phyloP scores from a whole-genome alignment of 208 protist species.

The Novymonas esmeraldas region DNA sequence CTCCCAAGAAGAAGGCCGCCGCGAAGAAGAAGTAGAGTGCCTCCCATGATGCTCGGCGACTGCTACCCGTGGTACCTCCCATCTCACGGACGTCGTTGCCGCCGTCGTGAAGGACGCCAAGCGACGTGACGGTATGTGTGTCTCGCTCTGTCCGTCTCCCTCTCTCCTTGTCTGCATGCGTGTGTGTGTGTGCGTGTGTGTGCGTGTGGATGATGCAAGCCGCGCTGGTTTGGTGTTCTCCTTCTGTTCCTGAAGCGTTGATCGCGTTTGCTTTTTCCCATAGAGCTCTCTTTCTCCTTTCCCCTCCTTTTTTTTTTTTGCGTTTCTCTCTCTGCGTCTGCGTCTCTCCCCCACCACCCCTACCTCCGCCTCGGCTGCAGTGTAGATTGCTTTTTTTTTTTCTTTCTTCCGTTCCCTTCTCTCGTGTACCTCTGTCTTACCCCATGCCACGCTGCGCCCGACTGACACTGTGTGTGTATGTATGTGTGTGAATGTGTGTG shows the following conservation, averaged over 20 bases:
- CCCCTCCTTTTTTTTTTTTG: conserved; percentile 7
- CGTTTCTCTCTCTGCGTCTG: too few relatives aligned
- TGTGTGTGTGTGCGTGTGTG: background rate
- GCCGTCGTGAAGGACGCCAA: too few relatives aligned
- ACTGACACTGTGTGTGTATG: background rate
- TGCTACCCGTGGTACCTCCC: too few relatives aligned
- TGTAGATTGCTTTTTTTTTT: background rate
- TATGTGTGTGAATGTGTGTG: background rate
- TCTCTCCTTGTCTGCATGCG: background rate
- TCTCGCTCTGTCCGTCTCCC: background rate
- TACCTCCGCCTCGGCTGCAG: background rate
- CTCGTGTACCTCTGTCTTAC: too few relatives aligned
- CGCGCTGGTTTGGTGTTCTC: background rate
- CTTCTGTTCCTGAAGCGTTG: background rate
- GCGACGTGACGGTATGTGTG: too few relatives aligned
- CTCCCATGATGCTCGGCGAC: too few relatives aligned
- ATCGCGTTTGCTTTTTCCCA: too few relatives aligned
- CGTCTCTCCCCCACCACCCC: too few relatives aligned
- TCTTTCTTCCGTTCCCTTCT: conserved; percentile 3
- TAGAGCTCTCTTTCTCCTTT: too few relatives aligned
- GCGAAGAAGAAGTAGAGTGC: background rate
- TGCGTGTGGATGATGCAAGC: background rate
- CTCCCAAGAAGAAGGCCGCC: background rate
- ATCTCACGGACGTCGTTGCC: too few relatives aligned
- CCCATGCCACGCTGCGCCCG: too few relatives aligned